Base-by-base conservation (phyloP, 306 rosid species). In the Biancaea sappan region DNA sequence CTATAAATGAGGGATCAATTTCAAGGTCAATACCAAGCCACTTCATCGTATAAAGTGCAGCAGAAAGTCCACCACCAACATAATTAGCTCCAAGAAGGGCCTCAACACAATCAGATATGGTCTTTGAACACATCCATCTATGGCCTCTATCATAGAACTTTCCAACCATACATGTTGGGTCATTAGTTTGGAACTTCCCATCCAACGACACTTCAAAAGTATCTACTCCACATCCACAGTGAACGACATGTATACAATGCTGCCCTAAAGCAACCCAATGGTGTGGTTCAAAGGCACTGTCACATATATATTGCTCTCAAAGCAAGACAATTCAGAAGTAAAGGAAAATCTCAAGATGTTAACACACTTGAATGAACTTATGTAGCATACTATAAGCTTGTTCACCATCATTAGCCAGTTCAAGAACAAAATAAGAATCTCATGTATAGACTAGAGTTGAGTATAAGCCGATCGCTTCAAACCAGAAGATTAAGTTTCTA, bases 251-350 rank as follows among this genome's bases (percentile, higher is more conserved):
- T 54, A 77, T 41, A 41, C 84, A 64, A 50, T 13, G 43, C 73
- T 90, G 91, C 64, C 92, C 96, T 2, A 92, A 91, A 68, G 89
- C 92, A 48, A 72, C 82, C 96, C 96, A 90, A 73, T 89, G 92
- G 38, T 91, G 88, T 12, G 92, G 91, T 72, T 90, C 92, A 81
- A 90, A 90, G 24, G 92, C 85, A 51, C 81, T 61, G 60, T 90
- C 92, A 48, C 85, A 86, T 52, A 86, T 83, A 50, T 90, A 88
- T 56, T 83, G 88, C 92, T 90, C 72, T 71, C 52, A 67, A 48
- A 79, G 3, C 34, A 78, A 61, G 69, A 64, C 24, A 31, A 29
- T 56, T 43, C 8, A 8, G 11, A 56, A 61, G 21, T 47, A 10
- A 11, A 6, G 31, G 37, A 41, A 59, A 12, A 3, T 25, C 59